A percentile compares a stretch with the other conserved stretches of the same genome.
Evolutionary conservation across 768 basidiomycete genomes (phyloP).

Genomic region (Tylopilus sp.): DNA sequence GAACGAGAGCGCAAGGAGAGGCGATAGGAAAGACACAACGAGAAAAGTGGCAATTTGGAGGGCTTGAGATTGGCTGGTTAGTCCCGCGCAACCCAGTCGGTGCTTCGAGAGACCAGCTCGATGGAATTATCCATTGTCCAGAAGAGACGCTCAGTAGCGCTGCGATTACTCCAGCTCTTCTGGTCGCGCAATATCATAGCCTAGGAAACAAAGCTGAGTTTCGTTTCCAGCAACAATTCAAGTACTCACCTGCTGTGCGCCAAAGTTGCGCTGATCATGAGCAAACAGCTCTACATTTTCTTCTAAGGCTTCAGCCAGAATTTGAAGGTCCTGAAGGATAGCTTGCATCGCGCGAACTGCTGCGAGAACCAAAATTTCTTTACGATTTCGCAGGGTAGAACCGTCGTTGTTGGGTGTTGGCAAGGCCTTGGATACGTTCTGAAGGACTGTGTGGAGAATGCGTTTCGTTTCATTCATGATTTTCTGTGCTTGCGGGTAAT

Average conservation of each 20-base stretch:
- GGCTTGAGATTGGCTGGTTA: conserved; percentile 25
- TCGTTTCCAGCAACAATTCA: neutral
- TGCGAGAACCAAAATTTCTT: conserved; percentile 68
- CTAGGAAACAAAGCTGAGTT: conserved; percentile 36
- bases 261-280: conserved; percentile 91
- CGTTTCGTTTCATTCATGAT: conserved; percentile 89
- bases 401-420: conserved; percentile 50
- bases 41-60: neutral
- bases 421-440: conserved; percentile 74
- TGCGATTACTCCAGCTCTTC: conserved; percentile 91
- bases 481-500: conserved; percentile 86
- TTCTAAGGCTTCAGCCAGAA: conserved; percentile 82
- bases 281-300: conserved; percentile 92
- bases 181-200: conserved; percentile 96
- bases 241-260: conserved; percentile 84
- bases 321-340: conserved; percentile 83
- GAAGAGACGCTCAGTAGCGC: conserved; percentile 87
- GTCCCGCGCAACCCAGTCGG: conserved; percentile 82
- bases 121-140: conserved; percentile 91
- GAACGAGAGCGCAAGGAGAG: neutral
- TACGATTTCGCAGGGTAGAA: conserved; percentile 61
- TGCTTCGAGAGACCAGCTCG: conserved; percentile 79
- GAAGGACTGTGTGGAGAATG: conserved; percentile 87
- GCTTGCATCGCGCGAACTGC: conserved; percentile 81
- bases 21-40: conserved; percentile 12